Conservation (phyloP, 1,284 basidiomycete species). For the Microbotryum silenes-acaulis region DNA sequence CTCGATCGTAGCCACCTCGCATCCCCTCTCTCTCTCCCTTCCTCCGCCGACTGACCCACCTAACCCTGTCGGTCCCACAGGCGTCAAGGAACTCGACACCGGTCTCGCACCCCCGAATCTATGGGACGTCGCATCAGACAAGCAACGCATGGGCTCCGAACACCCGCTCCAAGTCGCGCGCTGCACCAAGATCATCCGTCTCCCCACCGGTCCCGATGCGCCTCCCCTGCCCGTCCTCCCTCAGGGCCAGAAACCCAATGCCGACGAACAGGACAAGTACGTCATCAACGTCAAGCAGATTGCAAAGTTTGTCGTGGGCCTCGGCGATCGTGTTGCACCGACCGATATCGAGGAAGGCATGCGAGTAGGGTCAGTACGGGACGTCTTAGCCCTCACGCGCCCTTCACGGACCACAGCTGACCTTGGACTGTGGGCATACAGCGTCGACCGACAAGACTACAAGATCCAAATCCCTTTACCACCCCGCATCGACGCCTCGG, state of each 20-base stretch:
- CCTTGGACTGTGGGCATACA: slow-evolving; percentile 12
- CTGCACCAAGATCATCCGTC: slow-evolving; percentile 94
- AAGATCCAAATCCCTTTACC: slow-evolving; percentile 99
- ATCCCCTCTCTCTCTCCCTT: neutral
- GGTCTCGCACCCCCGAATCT: slow-evolving; percentile 93
- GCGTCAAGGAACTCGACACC: slow-evolving; percentile 94
- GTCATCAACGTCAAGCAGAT: slow-evolving; percentile 99
- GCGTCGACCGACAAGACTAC: slow-evolving; percentile 66
- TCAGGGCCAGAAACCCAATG: slow-evolving; percentile 40
- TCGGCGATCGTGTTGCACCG: slow-evolving; percentile 91
- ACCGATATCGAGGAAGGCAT: slow-evolving; percentile 99
- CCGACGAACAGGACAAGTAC: slow-evolving; percentile 97
- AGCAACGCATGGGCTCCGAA: slow-evolving; percentile 79
- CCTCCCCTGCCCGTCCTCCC: slow-evolving; percentile 21
- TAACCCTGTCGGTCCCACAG: slow-evolving; percentile 1
- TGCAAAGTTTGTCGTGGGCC: slow-evolving; percentile 96
- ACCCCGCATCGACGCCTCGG: slow-evolving; percentile 97
- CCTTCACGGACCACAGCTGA: neutral
- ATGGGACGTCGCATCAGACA: slow-evolving; percentile 41
- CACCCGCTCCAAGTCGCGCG: slow-evolving; percentile 94
- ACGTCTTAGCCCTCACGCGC: neutral
- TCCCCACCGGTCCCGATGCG: slow-evolving; percentile 11
- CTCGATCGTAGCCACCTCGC: neutral
- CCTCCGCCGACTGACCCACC: neutral
- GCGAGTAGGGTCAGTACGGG: slow-evolving; percentile 77